A percentile compares a stretch with the other conserved stretches of the same genome.
These are phyloP conservation scores for Hypoxylon sp. DNA, from an alignment of 2,329 filamentous ascomycete species.

Conservation along the genomic window DNA sequence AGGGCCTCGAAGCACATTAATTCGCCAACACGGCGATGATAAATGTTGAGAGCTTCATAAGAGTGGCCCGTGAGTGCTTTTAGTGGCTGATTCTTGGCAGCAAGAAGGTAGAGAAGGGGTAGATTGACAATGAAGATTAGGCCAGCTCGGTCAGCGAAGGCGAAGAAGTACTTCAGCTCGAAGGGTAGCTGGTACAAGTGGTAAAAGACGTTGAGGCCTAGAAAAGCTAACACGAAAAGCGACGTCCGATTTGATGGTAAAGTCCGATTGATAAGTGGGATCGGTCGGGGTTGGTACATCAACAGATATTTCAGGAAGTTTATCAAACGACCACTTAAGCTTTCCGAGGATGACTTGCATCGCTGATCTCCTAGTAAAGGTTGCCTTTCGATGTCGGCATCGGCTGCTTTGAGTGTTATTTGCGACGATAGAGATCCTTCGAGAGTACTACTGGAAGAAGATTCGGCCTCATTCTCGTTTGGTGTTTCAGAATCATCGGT, in stretches of 20 bases:
- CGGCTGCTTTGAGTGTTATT: constrained; percentile 43
- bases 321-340: constrained; percentile 10
- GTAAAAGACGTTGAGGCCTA: constrained; percentile 71
- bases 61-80: constrained; percentile 73
- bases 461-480: constrained; percentile 45
- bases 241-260: constrained; percentile 72
- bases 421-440: constrained; percentile 50
- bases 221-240: constrained; percentile 65
- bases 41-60: constrained; percentile 76
- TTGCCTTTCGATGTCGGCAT: constrained; percentile 56
- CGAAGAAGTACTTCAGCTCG: constrained; percentile 65
- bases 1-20: constrained; percentile 72
- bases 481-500: constrained; percentile 31
- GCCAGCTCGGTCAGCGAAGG: constrained; percentile 71
- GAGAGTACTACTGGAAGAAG: constrained; percentile 57
- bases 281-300: constrained; percentile 70
- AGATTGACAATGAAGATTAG: constrained; percentile 66
- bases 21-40: constrained; percentile 75
- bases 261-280: constrained; percentile 70
- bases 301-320: constrained; percentile 53
- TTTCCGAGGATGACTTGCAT: not conserved
- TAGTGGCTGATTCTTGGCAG: constrained; percentile 77
- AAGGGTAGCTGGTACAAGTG: constrained; percentile 67
- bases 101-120: constrained; percentile 71
- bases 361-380: constrained; percentile 52